phyloP scores from a whole-genome alignment of 768 basidiomycete species.

The Russula sp. region DNA sequence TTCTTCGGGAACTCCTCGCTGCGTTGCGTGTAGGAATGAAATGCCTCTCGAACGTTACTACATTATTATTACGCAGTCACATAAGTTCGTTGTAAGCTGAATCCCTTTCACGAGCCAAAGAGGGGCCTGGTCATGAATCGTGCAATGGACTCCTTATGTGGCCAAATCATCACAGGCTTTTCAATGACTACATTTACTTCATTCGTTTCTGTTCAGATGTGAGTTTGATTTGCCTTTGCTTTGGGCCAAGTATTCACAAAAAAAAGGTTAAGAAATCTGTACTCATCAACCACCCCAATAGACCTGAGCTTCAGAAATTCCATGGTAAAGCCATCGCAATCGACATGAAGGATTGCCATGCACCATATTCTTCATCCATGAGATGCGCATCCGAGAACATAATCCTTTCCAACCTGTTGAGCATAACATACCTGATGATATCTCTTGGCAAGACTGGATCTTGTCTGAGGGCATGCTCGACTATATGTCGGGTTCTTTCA shows the following conservation, averaged over 20 bases:
- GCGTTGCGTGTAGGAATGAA: neutral
- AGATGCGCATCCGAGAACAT: slow-evolving; percentile 31
- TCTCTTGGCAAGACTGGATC: slow-evolving; percentile 10
- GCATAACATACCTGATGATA: slow-evolving; percentile 19
- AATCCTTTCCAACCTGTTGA: slow-evolving; percentile 26
- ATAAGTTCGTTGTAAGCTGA: neutral
- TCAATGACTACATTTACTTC: slow-evolving; percentile 24
- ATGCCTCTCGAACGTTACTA: neutral
- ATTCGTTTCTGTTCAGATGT: slow-evolving; percentile 27
- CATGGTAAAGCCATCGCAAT: slow-evolving; percentile 33
- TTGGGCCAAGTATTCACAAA: neutral
- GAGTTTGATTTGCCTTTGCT: slow-evolving; percentile 5
- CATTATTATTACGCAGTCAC: neutral
- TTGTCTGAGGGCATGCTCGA: neutral
- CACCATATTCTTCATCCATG: slow-evolving; percentile 32
- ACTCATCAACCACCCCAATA: slow-evolving; percentile 28
- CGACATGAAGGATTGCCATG: slow-evolving; percentile 26
- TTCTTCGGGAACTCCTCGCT: neutral
- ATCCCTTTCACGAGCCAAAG: neutral
- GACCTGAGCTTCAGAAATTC: slow-evolving; percentile 16
- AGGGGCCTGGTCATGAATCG: neutral
- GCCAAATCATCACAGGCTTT: slow-evolving; percentile 10
- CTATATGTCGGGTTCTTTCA: neutral
- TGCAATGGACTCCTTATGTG: slow-evolving; percentile 4
- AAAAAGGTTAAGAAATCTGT: slow-evolving; percentile 25